Conservation (phyloP, 2,329 filamentous ascomycete species). For the Scedosporium apiospermum region DNA sequence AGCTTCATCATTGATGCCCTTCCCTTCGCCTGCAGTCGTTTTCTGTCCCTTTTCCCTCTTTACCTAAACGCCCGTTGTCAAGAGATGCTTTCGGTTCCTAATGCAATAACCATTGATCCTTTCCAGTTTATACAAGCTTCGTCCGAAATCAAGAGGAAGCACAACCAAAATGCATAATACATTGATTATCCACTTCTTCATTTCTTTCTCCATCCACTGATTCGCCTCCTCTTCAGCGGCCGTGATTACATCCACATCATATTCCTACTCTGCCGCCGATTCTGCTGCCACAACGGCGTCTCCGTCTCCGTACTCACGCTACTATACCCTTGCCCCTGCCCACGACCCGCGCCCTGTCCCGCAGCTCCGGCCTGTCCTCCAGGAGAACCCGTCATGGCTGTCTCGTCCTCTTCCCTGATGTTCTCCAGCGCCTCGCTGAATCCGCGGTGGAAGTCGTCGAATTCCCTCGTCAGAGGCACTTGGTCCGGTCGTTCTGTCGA, state of each 20-base stretch:
- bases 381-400: neutral
- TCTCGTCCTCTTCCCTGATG: conserved; percentile 19
- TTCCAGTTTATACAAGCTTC: too few species aligned
- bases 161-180: neutral
- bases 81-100: too few species aligned
- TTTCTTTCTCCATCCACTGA: neutral
- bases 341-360: neutral
- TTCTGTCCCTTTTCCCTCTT: neutral
- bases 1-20: neutral
- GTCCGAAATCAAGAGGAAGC: neutral
- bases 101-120: too few species aligned
- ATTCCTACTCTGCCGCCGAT: conserved; percentile 10
- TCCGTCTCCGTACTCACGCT: neutral
- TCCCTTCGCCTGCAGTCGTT: neutral
- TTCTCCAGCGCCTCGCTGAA: conserved; percentile 30
- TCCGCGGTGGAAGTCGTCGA: conserved; percentile 35
- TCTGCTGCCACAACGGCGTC: conserved; percentile 12
- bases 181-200: neutral
- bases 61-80: neutral
- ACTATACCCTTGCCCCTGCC: neutral
- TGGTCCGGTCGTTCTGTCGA: conserved; percentile 21
- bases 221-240: neutral
- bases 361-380: neutral
- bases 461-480: conserved; percentile 30
- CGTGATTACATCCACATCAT: conserved; percentile 11